Evolutionary conservation across 768 basidiomycete species (phyloP).

Genomic region (Rhizopogon vesiculosus): DNA sequence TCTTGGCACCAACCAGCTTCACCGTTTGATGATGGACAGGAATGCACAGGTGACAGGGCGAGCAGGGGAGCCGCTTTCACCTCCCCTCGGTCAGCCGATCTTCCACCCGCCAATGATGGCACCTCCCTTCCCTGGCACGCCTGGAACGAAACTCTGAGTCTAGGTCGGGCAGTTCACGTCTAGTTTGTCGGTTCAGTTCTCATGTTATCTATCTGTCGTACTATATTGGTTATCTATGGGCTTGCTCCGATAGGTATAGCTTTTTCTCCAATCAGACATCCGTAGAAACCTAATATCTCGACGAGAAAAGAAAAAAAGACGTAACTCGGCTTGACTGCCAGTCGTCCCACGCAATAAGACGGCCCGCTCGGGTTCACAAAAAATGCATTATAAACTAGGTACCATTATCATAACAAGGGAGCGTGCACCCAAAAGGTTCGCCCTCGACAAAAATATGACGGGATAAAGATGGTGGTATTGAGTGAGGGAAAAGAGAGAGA

Average conservation of each 20-base stretch:
- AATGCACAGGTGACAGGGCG: conserved; percentile 55
- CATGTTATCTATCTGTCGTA: neutral
- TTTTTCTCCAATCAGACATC: too few relatives aligned
- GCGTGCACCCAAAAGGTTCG: neutral
- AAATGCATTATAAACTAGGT: conserved; percentile 19
- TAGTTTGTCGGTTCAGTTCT: neutral
- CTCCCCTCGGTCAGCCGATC: conserved; percentile 18
- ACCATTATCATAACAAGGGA: neutral
- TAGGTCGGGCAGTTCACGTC: conserved; percentile 1
- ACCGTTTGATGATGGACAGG: conserved; percentile 73
- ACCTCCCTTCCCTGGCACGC: conserved; percentile 22
- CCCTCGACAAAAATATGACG: conserved; percentile 11
- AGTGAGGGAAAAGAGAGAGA: neutral
- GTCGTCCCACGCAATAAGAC: too few relatives aligned
- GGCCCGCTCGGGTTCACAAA: too few relatives aligned
- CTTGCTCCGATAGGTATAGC: neutral
- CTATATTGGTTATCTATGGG: neutral
- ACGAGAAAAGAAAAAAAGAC: too few relatives aligned
- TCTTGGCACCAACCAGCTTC: conserved; percentile 35
- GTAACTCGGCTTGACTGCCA: too few relatives aligned
- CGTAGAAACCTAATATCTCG: too few relatives aligned
- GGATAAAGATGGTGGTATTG: conserved; percentile 12
- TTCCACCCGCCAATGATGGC: conserved; percentile 27
- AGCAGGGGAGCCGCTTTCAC: conserved; percentile 21
- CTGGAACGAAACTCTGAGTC: conserved; percentile 26